A percentile compares a stretch with the other conserved stretches of the same genome.
These are phyloP conservation scores for Botrytis fragariae DNA, from an alignment of 2,329 filamentous ascomycete species.

Conservation along the genomic window DNA sequence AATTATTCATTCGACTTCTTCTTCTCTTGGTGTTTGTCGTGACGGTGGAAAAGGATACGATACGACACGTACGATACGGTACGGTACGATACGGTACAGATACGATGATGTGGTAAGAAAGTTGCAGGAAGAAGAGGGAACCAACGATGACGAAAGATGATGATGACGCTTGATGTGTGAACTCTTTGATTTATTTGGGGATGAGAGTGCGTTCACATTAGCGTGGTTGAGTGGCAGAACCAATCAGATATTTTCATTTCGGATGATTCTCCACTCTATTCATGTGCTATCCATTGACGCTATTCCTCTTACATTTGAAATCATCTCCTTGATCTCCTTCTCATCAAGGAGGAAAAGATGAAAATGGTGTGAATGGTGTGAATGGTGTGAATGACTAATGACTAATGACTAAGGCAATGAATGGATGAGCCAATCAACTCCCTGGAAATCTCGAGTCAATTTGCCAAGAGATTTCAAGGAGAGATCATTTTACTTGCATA, in stretches of 20 bases:
- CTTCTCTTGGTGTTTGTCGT: background rate
- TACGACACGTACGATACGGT: too few species aligned
- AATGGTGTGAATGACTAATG: background rate
- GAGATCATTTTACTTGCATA: too few species aligned
- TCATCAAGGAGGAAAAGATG: too few species aligned
- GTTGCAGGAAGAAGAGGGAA: background rate
- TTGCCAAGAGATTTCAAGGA: background rate
- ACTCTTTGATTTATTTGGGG: background rate
- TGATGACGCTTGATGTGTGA: background rate
- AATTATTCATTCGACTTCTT: background rate
- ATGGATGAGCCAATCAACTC: too few species aligned
- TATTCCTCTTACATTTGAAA: background rate
- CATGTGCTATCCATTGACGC: background rate
- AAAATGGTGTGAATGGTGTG: background rate
- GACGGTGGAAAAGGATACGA: background rate
- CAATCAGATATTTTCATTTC: background rate
- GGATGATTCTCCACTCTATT: background rate
- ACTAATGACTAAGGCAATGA: background rate
- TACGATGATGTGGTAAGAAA: background rate
- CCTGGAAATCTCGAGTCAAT: background rate
- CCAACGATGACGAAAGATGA: conserved; percentile 14
- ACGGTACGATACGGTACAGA: too few species aligned
- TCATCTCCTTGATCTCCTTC: background rate
- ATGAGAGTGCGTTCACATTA: background rate
- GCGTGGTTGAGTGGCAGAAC: background rate